Conservation (phyloP, 176 grass and related monocot species). For the Ananas comosus region DNA sequence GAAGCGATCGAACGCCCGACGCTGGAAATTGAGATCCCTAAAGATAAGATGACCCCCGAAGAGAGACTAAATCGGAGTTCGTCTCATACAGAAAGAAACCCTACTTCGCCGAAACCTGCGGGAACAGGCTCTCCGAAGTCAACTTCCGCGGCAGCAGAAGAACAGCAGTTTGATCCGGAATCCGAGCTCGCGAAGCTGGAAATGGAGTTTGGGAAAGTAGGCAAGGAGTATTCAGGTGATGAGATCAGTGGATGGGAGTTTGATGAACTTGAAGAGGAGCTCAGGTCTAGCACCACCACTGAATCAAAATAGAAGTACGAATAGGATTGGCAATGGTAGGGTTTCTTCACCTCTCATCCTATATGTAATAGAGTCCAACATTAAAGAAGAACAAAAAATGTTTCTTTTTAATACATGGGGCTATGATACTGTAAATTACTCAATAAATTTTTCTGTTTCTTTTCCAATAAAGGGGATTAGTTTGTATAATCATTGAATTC, state of each 20-base stretch:
- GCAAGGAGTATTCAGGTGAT: slow-evolving; percentile 55
- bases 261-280: slow-evolving; percentile 65
- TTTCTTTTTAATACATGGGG: no score
- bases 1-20: slow-evolving; percentile 65
- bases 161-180: slow-evolving; percentile 34
- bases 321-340: no score
- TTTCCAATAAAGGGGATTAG: no score
- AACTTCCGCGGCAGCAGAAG: slow-evolving; percentile 27
- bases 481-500: no score
- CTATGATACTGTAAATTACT: no score
- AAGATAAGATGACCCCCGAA: slow-evolving; percentile 22
- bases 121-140: slow-evolving; percentile 26
- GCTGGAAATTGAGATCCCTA: slow-evolving; percentile 54
- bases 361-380: no score
- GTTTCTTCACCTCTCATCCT: no score
- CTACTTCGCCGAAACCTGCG: slow-evolving; percentile 23
- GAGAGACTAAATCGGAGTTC: slow-evolving; percentile 24
- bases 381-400: no score
- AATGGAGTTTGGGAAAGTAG: slow-evolving; percentile 31
- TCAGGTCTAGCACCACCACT: slow-evolving; percentile 1
- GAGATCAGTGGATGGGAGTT: slow-evolving; percentile 81
- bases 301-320: no score
- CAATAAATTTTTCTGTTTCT: no score
- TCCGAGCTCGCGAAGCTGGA: slow-evolving; percentile 57
- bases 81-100: slow-evolving; percentile 22